These are phyloP conservation scores for Meripilus lineatus DNA, from an alignment of 1,284 basidiomycete genomes.

Conservation along the genomic window DNA sequence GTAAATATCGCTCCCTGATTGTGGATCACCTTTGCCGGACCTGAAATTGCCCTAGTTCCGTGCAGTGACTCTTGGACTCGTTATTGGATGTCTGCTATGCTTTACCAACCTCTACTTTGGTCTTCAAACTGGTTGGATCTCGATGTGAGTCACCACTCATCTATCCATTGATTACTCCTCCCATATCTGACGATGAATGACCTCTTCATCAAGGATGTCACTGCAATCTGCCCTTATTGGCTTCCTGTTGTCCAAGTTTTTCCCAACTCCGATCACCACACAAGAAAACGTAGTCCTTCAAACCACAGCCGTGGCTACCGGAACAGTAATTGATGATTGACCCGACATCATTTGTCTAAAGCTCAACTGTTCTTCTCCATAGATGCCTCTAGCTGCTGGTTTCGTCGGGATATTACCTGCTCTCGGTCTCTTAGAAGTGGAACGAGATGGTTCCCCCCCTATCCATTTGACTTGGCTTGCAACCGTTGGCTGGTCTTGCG, in stretches of 20 bases:
- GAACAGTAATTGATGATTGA: slow-evolving; percentile 44
- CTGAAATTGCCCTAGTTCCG: slow-evolving; percentile 26
- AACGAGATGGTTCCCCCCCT: slow-evolving; percentile 74
- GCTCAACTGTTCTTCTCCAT: slow-evolving; percentile 1
- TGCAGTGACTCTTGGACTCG: slow-evolving; percentile 53
- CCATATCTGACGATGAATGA: too few species aligned
- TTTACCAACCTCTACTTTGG: slow-evolving; percentile 79
- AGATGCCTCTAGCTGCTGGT: slow-evolving; percentile 90
- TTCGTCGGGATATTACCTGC: slow-evolving; percentile 95
- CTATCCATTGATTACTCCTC: neutral
- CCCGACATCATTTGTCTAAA: neutral
- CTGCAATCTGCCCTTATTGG: slow-evolving; percentile 91
- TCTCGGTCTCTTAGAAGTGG: slow-evolving; percentile 69
- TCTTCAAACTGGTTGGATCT: slow-evolving; percentile 74
- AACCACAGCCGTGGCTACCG: slow-evolving; percentile 92
- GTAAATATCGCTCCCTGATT: too few species aligned
- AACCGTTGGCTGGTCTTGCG: slow-evolving; percentile 80
- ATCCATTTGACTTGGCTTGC: slow-evolving; percentile 69
- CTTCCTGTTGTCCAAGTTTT: slow-evolving; percentile 77
- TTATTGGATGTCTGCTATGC: slow-evolving; percentile 70
- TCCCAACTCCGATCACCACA: slow-evolving; percentile 71
- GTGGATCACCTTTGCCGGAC: too few species aligned
- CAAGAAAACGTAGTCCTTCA: slow-evolving; percentile 94
- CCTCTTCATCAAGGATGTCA: slow-evolving; percentile 72
- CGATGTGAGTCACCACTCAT: slow-evolving; percentile 42